Conservation (phyloP, 2,329 filamentous ascomycete species). For the Chaetomium strumarium region DNA sequence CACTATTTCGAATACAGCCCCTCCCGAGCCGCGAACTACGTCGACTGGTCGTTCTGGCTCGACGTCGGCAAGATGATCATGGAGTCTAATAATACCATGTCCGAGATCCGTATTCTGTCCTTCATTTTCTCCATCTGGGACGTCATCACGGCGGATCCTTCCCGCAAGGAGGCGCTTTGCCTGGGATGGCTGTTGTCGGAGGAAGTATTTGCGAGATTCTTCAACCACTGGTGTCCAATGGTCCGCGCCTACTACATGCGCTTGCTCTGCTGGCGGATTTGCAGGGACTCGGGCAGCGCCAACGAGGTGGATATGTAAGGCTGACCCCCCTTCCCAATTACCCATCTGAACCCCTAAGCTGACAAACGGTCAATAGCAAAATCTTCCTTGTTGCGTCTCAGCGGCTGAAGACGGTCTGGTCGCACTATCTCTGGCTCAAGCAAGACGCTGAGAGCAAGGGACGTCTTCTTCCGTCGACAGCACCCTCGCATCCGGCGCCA, state of each 20-base stretch:
- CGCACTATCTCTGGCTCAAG: conserved; percentile 71
- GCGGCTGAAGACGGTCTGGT: conserved; percentile 68
- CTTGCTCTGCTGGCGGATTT: conserved; percentile 82
- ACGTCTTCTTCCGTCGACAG: conserved; percentile 61
- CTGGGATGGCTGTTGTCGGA: conserved; percentile 69
- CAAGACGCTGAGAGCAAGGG: conserved; percentile 55
- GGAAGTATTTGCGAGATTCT: conserved; percentile 70
- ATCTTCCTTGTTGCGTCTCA: conserved; percentile 64
- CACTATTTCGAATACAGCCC: conserved; percentile 11
- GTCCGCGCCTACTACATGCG: conserved; percentile 90
- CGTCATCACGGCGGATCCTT: conserved; percentile 57
- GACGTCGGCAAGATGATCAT: conserved; percentile 73
- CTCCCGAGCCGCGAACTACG: conserved; percentile 34
- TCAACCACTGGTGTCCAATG: conserved; percentile 96
- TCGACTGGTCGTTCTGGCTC: conserved; percentile 84
- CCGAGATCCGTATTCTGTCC: conserved; percentile 76
- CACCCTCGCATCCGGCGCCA: conserved; percentile 78
- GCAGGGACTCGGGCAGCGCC: conserved; percentile 63
- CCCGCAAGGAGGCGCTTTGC: conserved; percentile 65
- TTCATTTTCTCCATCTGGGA: conserved; percentile 80
- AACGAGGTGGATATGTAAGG: conserved; percentile 63
- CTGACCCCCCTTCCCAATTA: conserved; percentile 18
- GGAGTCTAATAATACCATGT: conserved; percentile 80
- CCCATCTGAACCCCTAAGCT: conserved; percentile 22
- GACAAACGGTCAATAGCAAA: conserved; percentile 39